Percentiles rank a stretch among this genome's conserved stretches.
Evolutionary conservation across 2,329 filamentous ascomycete genomes (phyloP).

Genomic region (Dactylellina cionopaga): DNA sequence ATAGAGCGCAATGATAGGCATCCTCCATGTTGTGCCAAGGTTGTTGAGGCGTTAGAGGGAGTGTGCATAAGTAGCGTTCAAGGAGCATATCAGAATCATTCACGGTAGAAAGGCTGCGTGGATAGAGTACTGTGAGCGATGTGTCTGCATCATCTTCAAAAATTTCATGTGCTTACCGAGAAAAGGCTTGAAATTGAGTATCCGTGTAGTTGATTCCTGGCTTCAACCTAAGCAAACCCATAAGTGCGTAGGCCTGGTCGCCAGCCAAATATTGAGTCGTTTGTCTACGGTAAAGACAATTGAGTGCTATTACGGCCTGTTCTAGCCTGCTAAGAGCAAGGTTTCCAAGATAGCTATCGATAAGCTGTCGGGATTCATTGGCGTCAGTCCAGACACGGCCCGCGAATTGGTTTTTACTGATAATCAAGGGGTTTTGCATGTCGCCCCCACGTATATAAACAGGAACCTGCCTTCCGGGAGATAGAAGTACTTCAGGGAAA

Average conservation of each 20-base stretch:
- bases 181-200: slow-evolving; percentile 60
- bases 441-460: slow-evolving; percentile 58
- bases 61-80: slow-evolving; percentile 56
- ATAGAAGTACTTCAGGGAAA: slow-evolving; percentile 58
- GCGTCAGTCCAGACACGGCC: slow-evolving; percentile 56
- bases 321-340: slow-evolving; percentile 59
- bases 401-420: slow-evolving; percentile 60
- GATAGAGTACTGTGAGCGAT: not conserved
- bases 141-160: not conserved
- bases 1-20: slow-evolving; percentile 58
- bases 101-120: slow-evolving; percentile 57
- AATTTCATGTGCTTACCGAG: not conserved
- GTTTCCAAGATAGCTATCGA: slow-evolving; percentile 59
- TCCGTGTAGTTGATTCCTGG: slow-evolving; percentile 59
- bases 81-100: slow-evolving; percentile 60
- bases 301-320: slow-evolving; percentile 58
- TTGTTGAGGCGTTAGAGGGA: slow-evolving; percentile 48
- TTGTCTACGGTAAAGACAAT: slow-evolving; percentile 56
- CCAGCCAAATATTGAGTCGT: not conserved
- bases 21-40: slow-evolving; percentile 59
- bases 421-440: slow-evolving; percentile 49
- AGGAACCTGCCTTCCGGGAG: slow-evolving; percentile 47
- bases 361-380: slow-evolving; percentile 55
- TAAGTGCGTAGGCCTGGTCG: slow-evolving; percentile 60
- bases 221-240: slow-evolving; percentile 60